These are phyloP conservation scores for Spergularia marina DNA, from an alignment of 148 eudicot genomes.

Conservation along the genomic window DNA sequence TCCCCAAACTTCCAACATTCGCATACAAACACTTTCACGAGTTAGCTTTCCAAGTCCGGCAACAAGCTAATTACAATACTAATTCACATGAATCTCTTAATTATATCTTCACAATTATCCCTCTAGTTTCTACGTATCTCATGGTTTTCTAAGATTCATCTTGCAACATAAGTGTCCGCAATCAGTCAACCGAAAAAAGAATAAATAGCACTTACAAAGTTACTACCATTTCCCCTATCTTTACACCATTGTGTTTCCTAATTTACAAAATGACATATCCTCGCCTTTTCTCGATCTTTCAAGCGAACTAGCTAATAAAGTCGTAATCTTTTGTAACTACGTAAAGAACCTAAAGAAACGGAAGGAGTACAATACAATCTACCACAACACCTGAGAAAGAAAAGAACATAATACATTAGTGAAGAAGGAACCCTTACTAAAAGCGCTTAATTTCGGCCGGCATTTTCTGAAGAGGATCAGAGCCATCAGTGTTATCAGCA, in stretches of 20 bases:
- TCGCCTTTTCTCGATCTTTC: neutral
- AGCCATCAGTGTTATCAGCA: conserved; percentile 59
- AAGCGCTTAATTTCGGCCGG: conserved; percentile 90
- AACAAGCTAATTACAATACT: neutral
- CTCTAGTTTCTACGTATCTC: neutral
- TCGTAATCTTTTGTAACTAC: neutral
- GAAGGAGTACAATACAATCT: neutral
- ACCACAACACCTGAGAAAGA: neutral
- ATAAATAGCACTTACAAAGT: neutral
- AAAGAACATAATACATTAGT: neutral
- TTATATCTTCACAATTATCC: too few species aligned
- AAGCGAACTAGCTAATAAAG: neutral
- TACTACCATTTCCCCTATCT: neutral
- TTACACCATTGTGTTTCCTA: neutral
- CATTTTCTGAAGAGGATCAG: conserved; percentile 78
- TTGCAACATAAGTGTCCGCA: neutral
- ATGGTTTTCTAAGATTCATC: neutral
- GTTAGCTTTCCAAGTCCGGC: neutral
- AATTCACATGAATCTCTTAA: neutral
- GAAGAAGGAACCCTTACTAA: conserved; percentile 46
- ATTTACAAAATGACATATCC: neutral
- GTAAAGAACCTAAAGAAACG: too few species aligned
- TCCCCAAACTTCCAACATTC: neutral
- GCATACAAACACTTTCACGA: neutral
- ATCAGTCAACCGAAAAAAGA: neutral